A percentile compares a stretch with the other conserved stretches of the same genome.
phyloP scores from a whole-genome alignment of 148 eudicot genomes.

The Dysphania ambrosioides region DNA sequence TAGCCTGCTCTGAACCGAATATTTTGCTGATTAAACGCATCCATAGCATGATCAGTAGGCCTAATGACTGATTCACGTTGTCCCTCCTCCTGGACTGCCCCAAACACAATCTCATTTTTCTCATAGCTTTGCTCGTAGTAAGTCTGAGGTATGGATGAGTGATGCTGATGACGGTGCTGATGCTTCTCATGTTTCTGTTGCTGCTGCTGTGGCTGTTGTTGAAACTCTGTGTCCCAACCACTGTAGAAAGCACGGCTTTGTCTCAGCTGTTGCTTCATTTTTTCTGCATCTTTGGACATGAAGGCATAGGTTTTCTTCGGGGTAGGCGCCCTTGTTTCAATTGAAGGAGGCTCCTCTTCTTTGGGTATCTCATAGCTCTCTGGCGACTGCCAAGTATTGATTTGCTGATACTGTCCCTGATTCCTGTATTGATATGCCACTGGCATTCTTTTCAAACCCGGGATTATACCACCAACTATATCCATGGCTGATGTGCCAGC shows the following conservation, averaged over 20 bases:
- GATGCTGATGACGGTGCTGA: constrained; percentile 61
- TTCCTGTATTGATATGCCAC: constrained; percentile 31
- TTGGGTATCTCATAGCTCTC: constrained; percentile 83
- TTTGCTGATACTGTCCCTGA: constrained; percentile 40
- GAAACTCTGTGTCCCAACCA: constrained; percentile 61
- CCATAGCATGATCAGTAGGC: constrained; percentile 59
- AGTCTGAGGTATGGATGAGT: constrained; percentile 57
- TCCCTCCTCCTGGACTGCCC: constrained; percentile 75
- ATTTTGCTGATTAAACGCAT: constrained; percentile 32
- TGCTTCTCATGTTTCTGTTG: constrained; percentile 42
- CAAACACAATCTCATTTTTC: constrained; percentile 70
- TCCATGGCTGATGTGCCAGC: constrained; percentile 58
- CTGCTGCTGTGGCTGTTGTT: constrained; percentile 20
- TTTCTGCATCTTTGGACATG: constrained; percentile 83
- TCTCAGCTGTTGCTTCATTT: constrained; percentile 67
- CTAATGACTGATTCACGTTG: constrained; percentile 47
- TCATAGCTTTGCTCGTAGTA: constrained; percentile 82
- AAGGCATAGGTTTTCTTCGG: constrained; percentile 84
- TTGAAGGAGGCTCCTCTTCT: constrained; percentile 78
- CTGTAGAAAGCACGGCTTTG: constrained; percentile 67
- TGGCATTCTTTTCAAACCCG: constrained; percentile 47
- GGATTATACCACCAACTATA: constrained; percentile 56
- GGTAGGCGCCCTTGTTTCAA: constrained; percentile 75
- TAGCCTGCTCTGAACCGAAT: constrained; percentile 40
- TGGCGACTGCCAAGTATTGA: constrained; percentile 64